phyloP scores from a whole-genome alignment of 2,329 filamentous ascomycete genomes.

The Beauveria australis region DNA sequence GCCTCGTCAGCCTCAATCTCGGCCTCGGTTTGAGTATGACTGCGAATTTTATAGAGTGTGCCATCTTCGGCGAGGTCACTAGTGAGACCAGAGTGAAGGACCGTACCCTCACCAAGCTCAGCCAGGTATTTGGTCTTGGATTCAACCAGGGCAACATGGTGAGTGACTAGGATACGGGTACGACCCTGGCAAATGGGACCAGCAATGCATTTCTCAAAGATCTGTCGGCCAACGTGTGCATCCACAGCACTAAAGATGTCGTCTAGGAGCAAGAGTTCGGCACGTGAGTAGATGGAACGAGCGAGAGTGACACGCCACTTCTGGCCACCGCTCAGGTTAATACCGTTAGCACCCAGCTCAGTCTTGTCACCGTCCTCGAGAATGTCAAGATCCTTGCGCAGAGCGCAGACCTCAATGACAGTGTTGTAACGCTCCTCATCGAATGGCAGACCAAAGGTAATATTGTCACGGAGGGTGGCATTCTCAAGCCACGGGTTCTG shows the following conservation, averaged over 20 bases:
- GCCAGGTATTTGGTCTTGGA: conserved; percentile 66
- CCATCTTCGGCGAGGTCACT: conserved; percentile 55
- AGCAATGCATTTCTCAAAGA: conserved; percentile 67
- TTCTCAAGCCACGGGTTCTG: conserved; percentile 85
- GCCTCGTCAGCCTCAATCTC: conserved; percentile 42
- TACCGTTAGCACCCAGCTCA: conserved; percentile 76
- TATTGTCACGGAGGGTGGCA: conserved; percentile 68
- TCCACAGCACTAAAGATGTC: conserved; percentile 81
- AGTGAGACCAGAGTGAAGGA: conserved; percentile 55
- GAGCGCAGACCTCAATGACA: conserved; percentile 63
- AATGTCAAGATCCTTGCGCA: conserved; percentile 69
- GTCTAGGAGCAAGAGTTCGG: conserved; percentile 68
- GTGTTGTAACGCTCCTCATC: conserved; percentile 61
- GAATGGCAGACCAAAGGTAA: conserved; percentile 66
- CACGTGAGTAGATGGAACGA: conserved; percentile 70
- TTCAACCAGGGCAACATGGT: conserved; percentile 66
- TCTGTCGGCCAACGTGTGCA: conserved; percentile 69
- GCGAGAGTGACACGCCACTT: conserved; percentile 77
- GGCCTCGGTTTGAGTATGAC: conserved; percentile 39
- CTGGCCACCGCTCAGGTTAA: conserved; percentile 77
- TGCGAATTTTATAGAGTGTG: conserved; percentile 48
- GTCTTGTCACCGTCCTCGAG: conserved; percentile 70
- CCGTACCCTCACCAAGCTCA: conserved; percentile 60
- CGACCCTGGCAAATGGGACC: conserved; percentile 61
- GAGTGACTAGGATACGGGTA: conserved; percentile 72